These are phyloP conservation scores for Mortierella hygrophila DNA, from an alignment of 192 early-diverging fungal species.

Conservation along the genomic window DNA sequence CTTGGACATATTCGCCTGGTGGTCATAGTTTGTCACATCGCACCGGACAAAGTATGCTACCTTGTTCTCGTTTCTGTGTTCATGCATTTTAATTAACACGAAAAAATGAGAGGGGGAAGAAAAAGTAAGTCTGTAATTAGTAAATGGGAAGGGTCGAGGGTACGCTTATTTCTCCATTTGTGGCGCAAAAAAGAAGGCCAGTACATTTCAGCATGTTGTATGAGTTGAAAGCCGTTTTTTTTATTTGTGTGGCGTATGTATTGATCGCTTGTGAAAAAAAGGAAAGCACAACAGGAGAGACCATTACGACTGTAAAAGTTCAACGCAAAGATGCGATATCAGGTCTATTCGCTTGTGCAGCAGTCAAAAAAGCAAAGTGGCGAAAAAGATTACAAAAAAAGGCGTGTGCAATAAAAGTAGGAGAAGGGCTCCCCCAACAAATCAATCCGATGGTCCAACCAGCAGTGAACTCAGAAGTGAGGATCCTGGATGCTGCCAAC, in stretches of 20 bases:
- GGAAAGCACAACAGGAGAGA: too few species aligned
- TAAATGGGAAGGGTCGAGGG: neutral
- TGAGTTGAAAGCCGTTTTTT: too few species aligned
- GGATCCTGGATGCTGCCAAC: neutral
- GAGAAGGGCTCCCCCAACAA: neutral
- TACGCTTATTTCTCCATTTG: neutral
- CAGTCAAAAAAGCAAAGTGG: too few species aligned
- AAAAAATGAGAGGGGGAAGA: neutral
- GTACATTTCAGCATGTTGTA: too few species aligned
- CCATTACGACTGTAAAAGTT: too few species aligned
- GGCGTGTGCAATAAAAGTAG: neutral
- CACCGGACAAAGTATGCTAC: slow-evolving; percentile 61
- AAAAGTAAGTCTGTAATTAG: neutral
- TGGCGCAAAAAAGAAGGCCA: neutral
- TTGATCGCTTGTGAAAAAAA: too few species aligned
- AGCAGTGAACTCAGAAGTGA: neutral
- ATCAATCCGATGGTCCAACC: neutral
- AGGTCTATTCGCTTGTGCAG: too few species aligned
- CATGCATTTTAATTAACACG: too few species aligned
- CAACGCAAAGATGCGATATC: too few species aligned
- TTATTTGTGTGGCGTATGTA: too few species aligned
- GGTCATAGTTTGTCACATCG: slow-evolving; percentile 58
- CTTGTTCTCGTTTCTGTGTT: slow-evolving; percentile 25
- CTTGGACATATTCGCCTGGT: slow-evolving; percentile 52
- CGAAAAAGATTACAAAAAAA: too few species aligned